Evolutionary conservation across 305 asterid genomes (phyloP).

Genomic region (Petunia hybrid): DNA sequence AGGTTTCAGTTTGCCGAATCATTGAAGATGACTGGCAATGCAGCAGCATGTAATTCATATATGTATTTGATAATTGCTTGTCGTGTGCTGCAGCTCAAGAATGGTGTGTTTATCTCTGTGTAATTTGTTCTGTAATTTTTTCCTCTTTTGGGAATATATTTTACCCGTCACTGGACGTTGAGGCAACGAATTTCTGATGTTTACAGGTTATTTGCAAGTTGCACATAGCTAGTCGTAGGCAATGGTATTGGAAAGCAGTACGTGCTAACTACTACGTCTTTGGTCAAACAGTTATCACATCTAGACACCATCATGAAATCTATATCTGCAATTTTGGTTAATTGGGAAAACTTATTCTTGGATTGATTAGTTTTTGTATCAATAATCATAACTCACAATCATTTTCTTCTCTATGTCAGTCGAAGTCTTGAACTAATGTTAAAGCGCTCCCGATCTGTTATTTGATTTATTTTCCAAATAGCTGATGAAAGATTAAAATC

Average conservation of each 20-base stretch:
- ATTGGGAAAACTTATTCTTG: too few relatives aligned
- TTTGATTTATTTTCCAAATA: too few relatives aligned
- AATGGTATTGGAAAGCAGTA: not conserved
- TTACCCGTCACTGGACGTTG: not conserved
- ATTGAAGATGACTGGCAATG: conserved; percentile 20
- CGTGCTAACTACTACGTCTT: not conserved
- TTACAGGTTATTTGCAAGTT: not conserved
- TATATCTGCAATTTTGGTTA: too few relatives aligned
- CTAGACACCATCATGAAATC: too few relatives aligned
- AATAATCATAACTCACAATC: too few relatives aligned
- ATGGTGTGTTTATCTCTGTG: conserved; percentile 13
- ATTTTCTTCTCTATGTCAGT: too few relatives aligned
- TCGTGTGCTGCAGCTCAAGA: conserved; percentile 16
- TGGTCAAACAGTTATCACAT: too few relatives aligned
- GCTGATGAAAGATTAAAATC: too few relatives aligned
- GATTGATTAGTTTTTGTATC: too few relatives aligned
- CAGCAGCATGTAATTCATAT: conserved; percentile 18
- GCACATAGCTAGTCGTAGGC: conserved; percentile 25
- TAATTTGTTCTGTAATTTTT: conserved; percentile 22
- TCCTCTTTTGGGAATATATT: not conserved
- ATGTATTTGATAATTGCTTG: conserved; percentile 9
- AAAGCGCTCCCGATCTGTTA: too few relatives aligned
- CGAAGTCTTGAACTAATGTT: too few relatives aligned
- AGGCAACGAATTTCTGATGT: conserved; percentile 18
- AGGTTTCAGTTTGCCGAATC: conserved; percentile 19